Percentiles rank a stretch among this genome's conserved stretches.
Conservation (phyloP, 2,329 filamentous ascomycete genomes). For the Trichoderma sp. region DNA sequence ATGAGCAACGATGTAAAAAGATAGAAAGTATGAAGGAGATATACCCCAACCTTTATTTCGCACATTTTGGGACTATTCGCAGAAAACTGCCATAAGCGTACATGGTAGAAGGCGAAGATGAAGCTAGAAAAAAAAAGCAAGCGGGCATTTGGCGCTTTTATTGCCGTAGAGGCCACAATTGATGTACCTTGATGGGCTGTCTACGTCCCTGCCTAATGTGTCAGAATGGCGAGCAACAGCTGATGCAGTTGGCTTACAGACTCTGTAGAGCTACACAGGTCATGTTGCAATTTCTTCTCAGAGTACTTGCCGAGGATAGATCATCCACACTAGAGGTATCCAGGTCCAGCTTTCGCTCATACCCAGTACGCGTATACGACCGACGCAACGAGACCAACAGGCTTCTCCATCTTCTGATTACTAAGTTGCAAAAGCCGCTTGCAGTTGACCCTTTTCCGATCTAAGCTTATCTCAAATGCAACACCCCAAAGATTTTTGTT, state of each 20-base stretch:
- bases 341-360: too few relatives aligned
- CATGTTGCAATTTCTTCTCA: too few relatives aligned
- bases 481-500: not conserved
- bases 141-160: too few relatives aligned
- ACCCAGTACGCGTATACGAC: not conserved
- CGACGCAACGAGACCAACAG: not conserved
- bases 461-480: not conserved
- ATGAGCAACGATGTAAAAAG: not conserved
- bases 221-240: not conserved
- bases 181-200: constrained; percentile 5
- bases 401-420: not conserved
- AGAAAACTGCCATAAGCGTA: too few relatives aligned
- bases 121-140: too few relatives aligned
- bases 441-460: not conserved
- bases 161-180: too few relatives aligned
- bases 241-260: not conserved
- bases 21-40: not conserved
- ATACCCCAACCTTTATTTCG: not conserved
- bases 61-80: not conserved
- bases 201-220: not conserved
- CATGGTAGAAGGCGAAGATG: too few relatives aligned
- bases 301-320: too few relatives aligned
- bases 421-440: not conserved
- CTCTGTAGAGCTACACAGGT: not conserved
- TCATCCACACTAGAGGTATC: too few relatives aligned